Base-by-base conservation (phyloP, 1,284 basidiomycete genomes). In the Ganoderma multipileum region DNA sequence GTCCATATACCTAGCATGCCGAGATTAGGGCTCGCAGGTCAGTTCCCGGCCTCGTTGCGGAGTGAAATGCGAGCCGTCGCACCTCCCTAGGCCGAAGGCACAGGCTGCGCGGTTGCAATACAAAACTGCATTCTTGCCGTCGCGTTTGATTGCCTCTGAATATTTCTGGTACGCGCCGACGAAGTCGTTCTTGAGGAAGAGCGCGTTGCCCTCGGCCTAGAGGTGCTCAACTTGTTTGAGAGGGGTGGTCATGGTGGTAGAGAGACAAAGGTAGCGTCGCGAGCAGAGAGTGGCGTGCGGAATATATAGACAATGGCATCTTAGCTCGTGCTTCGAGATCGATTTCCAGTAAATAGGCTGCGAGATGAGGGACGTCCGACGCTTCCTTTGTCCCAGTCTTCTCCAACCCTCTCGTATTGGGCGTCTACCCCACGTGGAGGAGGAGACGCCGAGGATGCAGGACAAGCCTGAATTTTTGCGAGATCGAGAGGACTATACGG, bases 51-150 rank as follows among this genome's bases (percentile, higher is more conserved):
- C 14, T 55, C 9, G 26, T n/a, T n/a, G 0, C 33, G 12, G 28
- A 55, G 54, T 52, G 20, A 50, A 50, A 8, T 23, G 50, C 12
- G 12, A 52, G 6, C 28, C n/a, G 16, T 64, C 72, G 41, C 52
- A 77, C 77, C 68, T 71, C 36, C 67, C 67, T 42, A 76, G 41
- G 11, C 67, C 68, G 11, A 77, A 68, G 33, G 73, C 71, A 59
- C 80, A 83, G 1, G 82, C 81, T 3, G 79, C 77, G n/a, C 83
- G 75, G 68, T 83, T 83, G 3, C 78, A 77, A 64, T 80, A 82
- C 9, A 83, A 70, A 8, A 81, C 72, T 0, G 81, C 77, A 68
- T 81, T 82, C 9, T 76, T 65, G 12, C 68, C 69, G 59, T 79
- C 78, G 12, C 73, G 26, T 11, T 73, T 69, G 58, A 84, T 77